Percentiles rank a stretch among this genome's conserved stretches.
Conservation (phyloP, 495 filamentous ascomycete species). For the Elasticomyces elasticus region DNA sequence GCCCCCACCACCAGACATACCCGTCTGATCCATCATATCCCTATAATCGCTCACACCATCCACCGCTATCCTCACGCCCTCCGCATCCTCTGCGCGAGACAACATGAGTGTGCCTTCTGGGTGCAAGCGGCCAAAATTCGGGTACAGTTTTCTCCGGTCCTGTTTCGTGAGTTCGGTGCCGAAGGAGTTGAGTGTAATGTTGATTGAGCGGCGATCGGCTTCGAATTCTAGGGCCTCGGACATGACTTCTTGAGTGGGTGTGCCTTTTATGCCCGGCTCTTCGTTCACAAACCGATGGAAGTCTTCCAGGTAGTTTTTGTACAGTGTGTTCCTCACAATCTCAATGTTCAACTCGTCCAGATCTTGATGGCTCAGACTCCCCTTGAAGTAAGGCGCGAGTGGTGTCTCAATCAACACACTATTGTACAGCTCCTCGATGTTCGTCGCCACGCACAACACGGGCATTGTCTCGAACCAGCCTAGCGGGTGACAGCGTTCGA, state of each 20-base stretch:
- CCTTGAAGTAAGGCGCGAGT: slow-evolving; percentile 92
- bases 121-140: slow-evolving; percentile 77
- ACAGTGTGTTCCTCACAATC: slow-evolving; percentile 95
- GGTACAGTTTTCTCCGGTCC: slow-evolving; percentile 94
- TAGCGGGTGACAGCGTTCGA: slow-evolving; percentile 92
- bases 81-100: slow-evolving; percentile 87
- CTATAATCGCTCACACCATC: slow-evolving; percentile 89
- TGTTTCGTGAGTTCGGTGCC: slow-evolving; percentile 91
- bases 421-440: slow-evolving; percentile 98
- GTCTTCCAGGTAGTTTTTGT: slow-evolving; percentile 98
- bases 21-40: slow-evolving; percentile 84
- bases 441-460: slow-evolving; percentile 92
- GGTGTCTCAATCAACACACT: slow-evolving; percentile 94
- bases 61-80: slow-evolving; percentile 84
- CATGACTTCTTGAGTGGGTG: slow-evolving; percentile 90
- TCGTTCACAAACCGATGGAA: slow-evolving; percentile 87
- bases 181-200: slow-evolving; percentile 98
- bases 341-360: slow-evolving; percentile 99
- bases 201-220: slow-evolving; percentile 91
- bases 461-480: slow-evolving; percentile 99
- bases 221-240: slow-evolving; percentile 90
- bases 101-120: slow-evolving; percentile 93
- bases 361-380: slow-evolving; percentile 85
- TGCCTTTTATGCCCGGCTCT: slow-evolving; percentile 71
- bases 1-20: slow-evolving; percentile 55